These are phyloP conservation scores for Syzygium jambos DNA, from an alignment of 345 rosid species.

Conservation along the genomic window DNA sequence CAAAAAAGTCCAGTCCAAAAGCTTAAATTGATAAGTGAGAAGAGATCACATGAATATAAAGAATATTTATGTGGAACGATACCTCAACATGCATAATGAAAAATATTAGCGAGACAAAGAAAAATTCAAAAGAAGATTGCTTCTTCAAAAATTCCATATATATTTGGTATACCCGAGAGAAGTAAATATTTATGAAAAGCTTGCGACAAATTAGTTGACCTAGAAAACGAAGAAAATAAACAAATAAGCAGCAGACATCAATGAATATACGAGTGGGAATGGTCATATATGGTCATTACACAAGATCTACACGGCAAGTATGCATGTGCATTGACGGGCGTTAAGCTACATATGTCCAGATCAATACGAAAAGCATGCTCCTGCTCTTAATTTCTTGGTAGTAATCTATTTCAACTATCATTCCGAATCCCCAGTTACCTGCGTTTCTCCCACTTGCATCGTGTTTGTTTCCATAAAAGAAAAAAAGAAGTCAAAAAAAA, in stretches of 20 bases:
- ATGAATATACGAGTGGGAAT: not conserved
- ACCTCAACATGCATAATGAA: not conserved
- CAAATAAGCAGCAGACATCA: not conserved
- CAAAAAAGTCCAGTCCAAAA: too few species aligned
- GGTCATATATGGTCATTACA: not conserved
- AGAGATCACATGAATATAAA: too few species aligned
- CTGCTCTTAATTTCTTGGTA: not conserved
- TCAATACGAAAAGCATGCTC: not conserved
- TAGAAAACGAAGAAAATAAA: not conserved
- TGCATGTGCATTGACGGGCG: not conserved
- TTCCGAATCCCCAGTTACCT: not conserved
- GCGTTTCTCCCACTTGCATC: not conserved
- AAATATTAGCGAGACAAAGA: not conserved
- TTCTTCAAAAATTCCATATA: not conserved
- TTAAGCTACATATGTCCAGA: not conserved
- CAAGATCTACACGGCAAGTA: not conserved
- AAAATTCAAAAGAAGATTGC: not conserved
- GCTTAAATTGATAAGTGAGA: too few species aligned
- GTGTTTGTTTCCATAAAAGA: not conserved
- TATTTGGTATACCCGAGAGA: not conserved
- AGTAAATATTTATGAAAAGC: not conserved
- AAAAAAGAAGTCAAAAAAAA: not conserved
- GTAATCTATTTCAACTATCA: not conserved
- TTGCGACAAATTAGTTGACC: not conserved
- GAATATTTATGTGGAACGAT: too few species aligned